Percentiles rank a stretch among this genome's conserved stretches.
These are phyloP conservation scores for Lactifluus volemus DNA, from an alignment of 768 basidiomycete species.

Conservation along the genomic window DNA sequence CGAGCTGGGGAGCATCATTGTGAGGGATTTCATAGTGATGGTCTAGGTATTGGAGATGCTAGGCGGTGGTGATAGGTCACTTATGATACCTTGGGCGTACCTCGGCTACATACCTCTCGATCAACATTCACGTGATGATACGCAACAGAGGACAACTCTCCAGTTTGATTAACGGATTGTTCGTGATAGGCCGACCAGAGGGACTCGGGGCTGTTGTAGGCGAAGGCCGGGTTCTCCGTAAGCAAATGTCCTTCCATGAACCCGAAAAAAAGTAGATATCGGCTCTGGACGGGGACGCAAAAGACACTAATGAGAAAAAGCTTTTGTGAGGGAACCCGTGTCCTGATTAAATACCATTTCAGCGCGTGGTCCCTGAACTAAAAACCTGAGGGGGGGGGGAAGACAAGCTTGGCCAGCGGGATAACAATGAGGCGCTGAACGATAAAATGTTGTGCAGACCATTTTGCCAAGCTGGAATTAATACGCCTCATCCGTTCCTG, in stretches of 20 bases:
- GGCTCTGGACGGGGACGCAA: not conserved
- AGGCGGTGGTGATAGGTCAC: not conserved
- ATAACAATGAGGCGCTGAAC: not conserved
- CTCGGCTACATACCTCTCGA: conserved; percentile 4
- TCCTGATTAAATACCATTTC: conserved; percentile 9
- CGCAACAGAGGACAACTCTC: not conserved
- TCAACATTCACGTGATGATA: conserved; percentile 3
- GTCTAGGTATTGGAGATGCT: too few species aligned
- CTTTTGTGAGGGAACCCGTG: not conserved
- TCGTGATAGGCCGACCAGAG: not conserved
- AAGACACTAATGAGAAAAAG: not conserved
- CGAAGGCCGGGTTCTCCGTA: not conserved
- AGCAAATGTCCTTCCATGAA: not conserved
- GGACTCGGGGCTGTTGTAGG: not conserved
- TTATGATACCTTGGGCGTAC: not conserved
- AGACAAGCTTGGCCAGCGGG: not conserved
- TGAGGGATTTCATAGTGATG: not conserved
- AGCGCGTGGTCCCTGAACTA: conserved; percentile 13
- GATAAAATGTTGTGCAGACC: not conserved
- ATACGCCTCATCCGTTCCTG: conserved; percentile 9
- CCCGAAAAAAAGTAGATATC: not conserved
- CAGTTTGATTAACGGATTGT: not conserved
- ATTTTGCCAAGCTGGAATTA: not conserved
- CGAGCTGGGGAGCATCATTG: not conserved
- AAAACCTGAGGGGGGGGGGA: not conserved